A percentile compares a stretch with the other conserved stretches of the same genome.
phyloP scores from a whole-genome alignment of 2,329 filamentous ascomycete species.

The Alternaria ventricosa region DNA sequence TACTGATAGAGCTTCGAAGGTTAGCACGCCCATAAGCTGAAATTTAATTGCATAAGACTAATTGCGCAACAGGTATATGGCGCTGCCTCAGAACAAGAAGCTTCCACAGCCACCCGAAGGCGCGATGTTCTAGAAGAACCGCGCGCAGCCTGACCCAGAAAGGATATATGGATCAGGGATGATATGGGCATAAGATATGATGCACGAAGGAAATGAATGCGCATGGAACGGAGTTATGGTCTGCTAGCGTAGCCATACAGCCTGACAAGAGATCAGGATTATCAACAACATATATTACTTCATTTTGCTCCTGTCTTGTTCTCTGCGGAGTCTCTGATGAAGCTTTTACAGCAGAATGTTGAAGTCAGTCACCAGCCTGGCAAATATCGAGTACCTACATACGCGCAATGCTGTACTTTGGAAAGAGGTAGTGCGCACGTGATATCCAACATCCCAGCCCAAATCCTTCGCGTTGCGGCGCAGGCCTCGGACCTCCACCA shows the following conservation, averaged over 20 bases:
- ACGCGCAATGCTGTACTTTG: background rate
- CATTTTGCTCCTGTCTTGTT: background rate
- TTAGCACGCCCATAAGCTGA: conserved; percentile 46
- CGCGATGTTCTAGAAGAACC: conserved; percentile 59
- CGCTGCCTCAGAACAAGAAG: conserved; percentile 89
- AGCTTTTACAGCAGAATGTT: background rate
- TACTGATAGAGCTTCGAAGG: conserved; percentile 85
- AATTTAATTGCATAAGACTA: conserved; percentile 4
- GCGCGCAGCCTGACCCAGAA: background rate
- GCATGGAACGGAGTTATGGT: conserved; percentile 44
- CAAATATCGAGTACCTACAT: background rate
- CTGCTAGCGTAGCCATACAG: conserved; percentile 14
- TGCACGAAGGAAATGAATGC: conserved; percentile 22
- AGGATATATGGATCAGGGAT: background rate
- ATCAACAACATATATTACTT: conserved; percentile 7
- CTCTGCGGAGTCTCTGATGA: background rate
- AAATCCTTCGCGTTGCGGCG: conserved; percentile 18
- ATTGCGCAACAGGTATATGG: conserved; percentile 77
- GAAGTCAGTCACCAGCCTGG: background rate
- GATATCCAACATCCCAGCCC: conserved; percentile 23
- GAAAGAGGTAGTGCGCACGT: conserved; percentile 21
- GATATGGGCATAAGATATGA: background rate
- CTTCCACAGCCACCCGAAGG: conserved; percentile 92
- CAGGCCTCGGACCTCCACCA: conserved; percentile 14
- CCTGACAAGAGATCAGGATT: conserved; percentile 17